These are phyloP conservation scores for Microsporum audouinii DNA, from an alignment of 2,329 filamentous ascomycete species.

Conservation along the genomic window DNA sequence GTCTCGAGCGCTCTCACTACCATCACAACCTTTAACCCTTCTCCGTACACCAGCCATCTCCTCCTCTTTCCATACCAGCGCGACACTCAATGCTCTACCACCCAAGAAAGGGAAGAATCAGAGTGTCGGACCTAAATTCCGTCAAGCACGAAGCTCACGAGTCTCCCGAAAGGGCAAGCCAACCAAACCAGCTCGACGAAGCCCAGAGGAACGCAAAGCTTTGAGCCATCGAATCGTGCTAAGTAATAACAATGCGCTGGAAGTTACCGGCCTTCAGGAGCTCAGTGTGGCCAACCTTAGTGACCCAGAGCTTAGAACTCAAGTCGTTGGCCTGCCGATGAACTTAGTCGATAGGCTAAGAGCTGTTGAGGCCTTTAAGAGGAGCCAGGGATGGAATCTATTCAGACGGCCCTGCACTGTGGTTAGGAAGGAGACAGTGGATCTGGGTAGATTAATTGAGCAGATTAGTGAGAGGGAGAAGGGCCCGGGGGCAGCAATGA, in stretches of 20 bases:
- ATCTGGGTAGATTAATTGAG: conserved; percentile 53
- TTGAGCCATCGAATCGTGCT: conserved; percentile 80
- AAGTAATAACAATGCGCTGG: conserved; percentile 84
- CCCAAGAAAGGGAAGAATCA: conserved; percentile 38
- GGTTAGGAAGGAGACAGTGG: conserved; percentile 64
- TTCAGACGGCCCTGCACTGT: conserved; percentile 74
- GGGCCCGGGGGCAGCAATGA: conserved; percentile 30
- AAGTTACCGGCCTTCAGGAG: conserved; percentile 56
- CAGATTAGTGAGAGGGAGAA: conserved; percentile 27
- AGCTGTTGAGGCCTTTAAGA: conserved; percentile 81
- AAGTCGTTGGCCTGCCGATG: conserved; percentile 58
- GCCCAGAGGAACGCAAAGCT: conserved; percentile 72
- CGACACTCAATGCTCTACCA: conserved; percentile 25
- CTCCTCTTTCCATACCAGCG: conserved; percentile 39
- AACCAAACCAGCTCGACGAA: conserved; percentile 44
- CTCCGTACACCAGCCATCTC: conserved; percentile 26
- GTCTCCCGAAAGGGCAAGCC: conserved; percentile 35
- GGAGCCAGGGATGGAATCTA: conserved; percentile 73
- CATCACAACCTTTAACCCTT: conserved; percentile 9
- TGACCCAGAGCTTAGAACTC: conserved; percentile 47
- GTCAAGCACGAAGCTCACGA: conserved; percentile 30
- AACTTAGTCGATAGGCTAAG: conserved; percentile 66
- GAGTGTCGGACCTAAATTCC: conserved; percentile 23
- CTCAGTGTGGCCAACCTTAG: conserved; percentile 47
- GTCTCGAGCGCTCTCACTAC: not conserved